A percentile compares a stretch with the other conserved stretches of the same genome.
Conservation (phyloP, 768 basidiomycete species). For the Mycena belliarum region DNA sequence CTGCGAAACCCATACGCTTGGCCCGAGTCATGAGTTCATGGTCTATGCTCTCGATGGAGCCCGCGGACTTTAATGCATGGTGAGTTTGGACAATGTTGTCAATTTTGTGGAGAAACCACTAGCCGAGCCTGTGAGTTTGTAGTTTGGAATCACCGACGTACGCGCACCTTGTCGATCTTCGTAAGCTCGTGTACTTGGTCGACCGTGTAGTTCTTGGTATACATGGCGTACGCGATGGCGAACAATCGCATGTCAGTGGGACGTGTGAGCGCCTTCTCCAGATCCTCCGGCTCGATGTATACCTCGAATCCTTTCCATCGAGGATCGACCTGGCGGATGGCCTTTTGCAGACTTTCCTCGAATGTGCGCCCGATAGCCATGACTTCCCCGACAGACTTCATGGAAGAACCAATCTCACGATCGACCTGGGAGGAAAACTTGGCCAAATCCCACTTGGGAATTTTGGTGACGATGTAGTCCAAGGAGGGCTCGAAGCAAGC, state of each 20-base stretch:
- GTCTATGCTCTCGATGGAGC: conserved; percentile 68
- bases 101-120: conserved; percentile 99
- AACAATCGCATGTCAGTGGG: conserved; percentile 97
- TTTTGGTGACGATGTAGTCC: conserved; percentile 99
- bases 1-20: conserved; percentile 95
- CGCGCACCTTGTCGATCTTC: conserved; percentile 90
- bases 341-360: conserved; percentile 98
- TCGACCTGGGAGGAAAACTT: conserved; percentile 95
- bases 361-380: conserved; percentile 99
- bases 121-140: neutral
- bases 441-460: conserved; percentile 99
- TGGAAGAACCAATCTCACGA: conserved; percentile 92
- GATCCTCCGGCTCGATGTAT: conserved; percentile 84
- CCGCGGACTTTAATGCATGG: conserved; percentile 67
- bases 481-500: conserved; percentile 99
- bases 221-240: conserved; percentile 97
- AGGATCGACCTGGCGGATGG: conserved; percentile 96
- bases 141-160: neutral
- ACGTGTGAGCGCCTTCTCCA: conserved; percentile 73
- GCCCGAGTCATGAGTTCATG: conserved; percentile 80
- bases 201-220: conserved; percentile 87
- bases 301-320: conserved; percentile 96
- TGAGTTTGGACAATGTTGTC: conserved; percentile 96
- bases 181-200: conserved; percentile 91
- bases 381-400: conserved; percentile 99